Conservation (phyloP, 2,329 filamentous ascomycete species). For the Epichloe sylvatica region DNA sequence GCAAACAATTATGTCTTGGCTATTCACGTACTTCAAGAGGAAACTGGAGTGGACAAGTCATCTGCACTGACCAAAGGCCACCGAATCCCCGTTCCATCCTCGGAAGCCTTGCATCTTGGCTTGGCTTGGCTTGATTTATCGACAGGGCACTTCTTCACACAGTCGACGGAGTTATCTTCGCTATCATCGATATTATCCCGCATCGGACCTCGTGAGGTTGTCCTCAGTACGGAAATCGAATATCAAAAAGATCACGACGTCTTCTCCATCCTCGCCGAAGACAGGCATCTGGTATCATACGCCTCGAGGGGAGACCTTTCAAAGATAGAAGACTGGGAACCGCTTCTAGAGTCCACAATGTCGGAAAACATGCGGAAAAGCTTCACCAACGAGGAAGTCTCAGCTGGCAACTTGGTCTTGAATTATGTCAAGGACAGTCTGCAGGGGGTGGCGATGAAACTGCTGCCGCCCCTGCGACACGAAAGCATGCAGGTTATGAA, state of each 20-base stretch:
- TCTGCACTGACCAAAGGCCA: neutral
- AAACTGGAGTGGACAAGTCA: too few species aligned
- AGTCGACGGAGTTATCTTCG: conserved; percentile 54
- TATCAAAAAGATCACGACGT: conserved; percentile 46
- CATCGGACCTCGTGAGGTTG: conserved; percentile 70
- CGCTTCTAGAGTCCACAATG: conserved; percentile 64
- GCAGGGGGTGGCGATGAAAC: conserved; percentile 61
- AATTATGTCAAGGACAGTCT: conserved; percentile 72
- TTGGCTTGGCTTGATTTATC: conserved; percentile 91
- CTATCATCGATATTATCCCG: conserved; percentile 72
- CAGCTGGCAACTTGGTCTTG: conserved; percentile 67
- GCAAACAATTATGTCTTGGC: conserved; percentile 87
- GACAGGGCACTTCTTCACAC: conserved; percentile 86
- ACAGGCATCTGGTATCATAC: conserved; percentile 64
- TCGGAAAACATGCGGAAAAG: conserved; percentile 32
- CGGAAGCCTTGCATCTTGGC: conserved; percentile 38
- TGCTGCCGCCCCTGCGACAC: conserved; percentile 69
- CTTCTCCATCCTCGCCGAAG: conserved; percentile 55
- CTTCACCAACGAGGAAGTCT: conserved; percentile 57
- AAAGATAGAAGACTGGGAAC: conserved; percentile 51
- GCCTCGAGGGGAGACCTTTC: conserved; percentile 35
- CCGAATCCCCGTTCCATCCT: conserved; percentile 4
- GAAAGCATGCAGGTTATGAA: conserved; percentile 66
- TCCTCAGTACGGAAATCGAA: conserved; percentile 54
- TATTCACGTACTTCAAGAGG: conserved; percentile 40